Evolutionary conservation across 495 filamentous ascomycete species (phyloP).

Genomic region (Tuber magnatum): DNA sequence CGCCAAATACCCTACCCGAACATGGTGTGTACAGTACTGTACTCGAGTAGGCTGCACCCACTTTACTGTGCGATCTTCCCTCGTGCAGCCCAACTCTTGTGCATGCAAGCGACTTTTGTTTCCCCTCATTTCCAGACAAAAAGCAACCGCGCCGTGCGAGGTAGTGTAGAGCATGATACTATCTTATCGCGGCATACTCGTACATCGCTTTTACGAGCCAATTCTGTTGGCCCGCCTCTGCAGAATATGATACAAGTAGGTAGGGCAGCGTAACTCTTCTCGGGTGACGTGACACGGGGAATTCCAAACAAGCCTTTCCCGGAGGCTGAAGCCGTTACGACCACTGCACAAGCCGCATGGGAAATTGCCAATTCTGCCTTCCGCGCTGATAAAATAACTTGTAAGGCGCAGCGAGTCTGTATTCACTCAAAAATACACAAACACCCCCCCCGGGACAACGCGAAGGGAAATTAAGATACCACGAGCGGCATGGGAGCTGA

Average conservation of each 20-base stretch:
- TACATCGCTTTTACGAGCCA: not conserved
- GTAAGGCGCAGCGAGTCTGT: not conserved
- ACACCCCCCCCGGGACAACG: not conserved
- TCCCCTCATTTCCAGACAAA: conserved; percentile 2
- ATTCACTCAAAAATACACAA: not conserved
- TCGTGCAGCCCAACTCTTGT: not conserved
- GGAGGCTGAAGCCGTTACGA: not conserved
- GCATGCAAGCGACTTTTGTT: not conserved
- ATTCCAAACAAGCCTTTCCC: not conserved
- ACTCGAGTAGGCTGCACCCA: too few species aligned
- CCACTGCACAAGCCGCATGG: not conserved
- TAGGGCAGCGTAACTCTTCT: not conserved
- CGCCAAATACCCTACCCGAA: too few species aligned
- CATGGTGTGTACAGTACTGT: not conserved
- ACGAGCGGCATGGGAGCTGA: not conserved
- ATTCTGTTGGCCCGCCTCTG: not conserved
- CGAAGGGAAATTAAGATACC: not conserved
- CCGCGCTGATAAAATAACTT: not conserved
- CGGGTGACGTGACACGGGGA: not conserved
- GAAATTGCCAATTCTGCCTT: not conserved
- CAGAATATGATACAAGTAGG: not conserved
- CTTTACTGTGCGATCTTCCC: not conserved
- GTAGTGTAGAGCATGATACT: too few species aligned
- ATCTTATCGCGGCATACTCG: too few species aligned
- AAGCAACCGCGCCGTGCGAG: not conserved